Percentiles rank a stretch among this genome's conserved stretches.
These are phyloP conservation scores for Eucalyptus polyanthemos DNA, from an alignment of 345 rosid species.

Conservation along the genomic window DNA sequence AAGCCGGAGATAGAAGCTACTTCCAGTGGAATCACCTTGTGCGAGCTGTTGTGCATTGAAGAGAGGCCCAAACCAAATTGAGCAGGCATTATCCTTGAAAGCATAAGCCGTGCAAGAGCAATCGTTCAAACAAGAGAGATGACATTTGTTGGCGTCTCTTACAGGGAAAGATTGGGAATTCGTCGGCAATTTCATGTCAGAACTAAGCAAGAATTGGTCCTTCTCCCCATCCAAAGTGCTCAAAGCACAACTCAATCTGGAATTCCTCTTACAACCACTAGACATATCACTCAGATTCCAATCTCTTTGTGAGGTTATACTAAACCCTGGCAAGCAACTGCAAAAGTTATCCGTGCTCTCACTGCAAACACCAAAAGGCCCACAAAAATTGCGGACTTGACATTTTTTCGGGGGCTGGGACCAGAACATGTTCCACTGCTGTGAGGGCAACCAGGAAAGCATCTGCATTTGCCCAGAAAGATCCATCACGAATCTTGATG, in stretches of 20 bases:
- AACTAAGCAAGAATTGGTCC: constrained; percentile 13
- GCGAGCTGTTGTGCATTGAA: constrained; percentile 23
- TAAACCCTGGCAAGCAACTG: too few species aligned
- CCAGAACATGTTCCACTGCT: too few species aligned
- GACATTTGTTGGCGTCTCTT: constrained; percentile 19
- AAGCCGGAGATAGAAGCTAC: constrained; percentile 33
- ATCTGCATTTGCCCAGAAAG: too few species aligned
- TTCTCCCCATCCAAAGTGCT: constrained; percentile 3
- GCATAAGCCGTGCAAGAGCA: constrained; percentile 71
- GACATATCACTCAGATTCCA: constrained; percentile 29
- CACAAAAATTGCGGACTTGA: too few species aligned
- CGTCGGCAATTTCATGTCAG: constrained; percentile 3
- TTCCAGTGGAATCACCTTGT: constrained; percentile 19
- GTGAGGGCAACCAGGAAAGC: too few species aligned
- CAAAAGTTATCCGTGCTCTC: too few species aligned
- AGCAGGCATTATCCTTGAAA: constrained; percentile 24
- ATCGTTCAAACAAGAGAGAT: constrained; percentile 23
- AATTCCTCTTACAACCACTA: constrained; percentile 43
- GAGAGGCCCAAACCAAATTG: constrained; percentile 42
- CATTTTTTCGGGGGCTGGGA: too few species aligned
- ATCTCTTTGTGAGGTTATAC: too few species aligned
- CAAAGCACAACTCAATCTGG: constrained; percentile 32
- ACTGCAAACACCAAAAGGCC: too few species aligned
- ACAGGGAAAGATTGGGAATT: neutral
- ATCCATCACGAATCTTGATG: too few species aligned